Conservation (phyloP, 1,139 yeast genomes). For the Kodamaea arcana region DNA sequence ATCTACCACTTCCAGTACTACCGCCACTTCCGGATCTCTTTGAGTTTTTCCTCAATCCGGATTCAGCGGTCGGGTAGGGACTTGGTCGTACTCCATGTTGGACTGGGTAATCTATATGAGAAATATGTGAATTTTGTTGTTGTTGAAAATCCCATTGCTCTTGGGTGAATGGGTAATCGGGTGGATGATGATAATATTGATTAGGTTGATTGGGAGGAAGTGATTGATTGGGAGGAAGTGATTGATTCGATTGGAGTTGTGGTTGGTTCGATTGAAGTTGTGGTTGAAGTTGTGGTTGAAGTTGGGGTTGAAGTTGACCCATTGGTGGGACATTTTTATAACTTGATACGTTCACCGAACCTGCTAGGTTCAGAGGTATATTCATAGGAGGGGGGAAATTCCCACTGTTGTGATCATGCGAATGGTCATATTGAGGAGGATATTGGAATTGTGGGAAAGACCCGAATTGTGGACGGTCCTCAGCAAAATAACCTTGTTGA, state of each 20-base stretch:
- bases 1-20: slow-evolving; percentile 3
- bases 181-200: slow-evolving; percentile 1
- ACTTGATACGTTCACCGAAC: not conserved
- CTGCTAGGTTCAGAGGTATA: not conserved
- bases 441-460: slow-evolving; percentile 7
- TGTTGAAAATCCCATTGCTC: slow-evolving; percentile 7
- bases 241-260: slow-evolving; percentile 2
- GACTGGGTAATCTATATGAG: slow-evolving; percentile 2
- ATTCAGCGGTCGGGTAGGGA: slow-evolving; percentile 6
- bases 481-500: not conserved
- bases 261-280: slow-evolving; percentile 5
- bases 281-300: not conserved
- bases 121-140: slow-evolving; percentile 3
- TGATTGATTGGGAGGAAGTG: not conserved
- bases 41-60: not conserved
- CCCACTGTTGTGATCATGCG: not conserved
- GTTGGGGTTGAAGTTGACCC: not conserved
- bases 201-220: not conserved
- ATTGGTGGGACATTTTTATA: not conserved
- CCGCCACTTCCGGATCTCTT: slow-evolving; percentile 1
- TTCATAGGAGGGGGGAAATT: slow-evolving; percentile 1
- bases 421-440: slow-evolving; percentile 3
- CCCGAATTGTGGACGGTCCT: not conserved
- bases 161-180: slow-evolving; percentile 4
- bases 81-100: slow-evolving; percentile 5